Percentiles rank a stretch among this genome's conserved stretches.
These are phyloP conservation scores for Aspergillus amoenus DNA, from an alignment of 2,329 filamentous ascomycete species.

Conservation along the genomic window DNA sequence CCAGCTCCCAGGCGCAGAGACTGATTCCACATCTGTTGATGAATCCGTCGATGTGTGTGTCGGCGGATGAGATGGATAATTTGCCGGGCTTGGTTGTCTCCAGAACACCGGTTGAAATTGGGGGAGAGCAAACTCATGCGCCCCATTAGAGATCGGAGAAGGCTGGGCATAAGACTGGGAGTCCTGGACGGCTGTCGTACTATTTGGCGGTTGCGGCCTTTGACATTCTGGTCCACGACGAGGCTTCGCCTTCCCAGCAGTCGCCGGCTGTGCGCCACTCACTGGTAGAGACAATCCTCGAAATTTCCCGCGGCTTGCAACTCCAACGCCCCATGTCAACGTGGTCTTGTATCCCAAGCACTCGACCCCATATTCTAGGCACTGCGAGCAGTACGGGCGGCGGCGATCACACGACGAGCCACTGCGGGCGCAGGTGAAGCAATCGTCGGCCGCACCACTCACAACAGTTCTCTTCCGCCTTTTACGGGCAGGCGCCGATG, in stretches of 20 bases:
- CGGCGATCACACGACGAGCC: constrained; percentile 84
- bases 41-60: neutral
- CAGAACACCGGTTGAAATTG: neutral
- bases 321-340: constrained; percentile 93
- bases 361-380: constrained; percentile 84
- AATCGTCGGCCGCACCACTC: constrained; percentile 89
- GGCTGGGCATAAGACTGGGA: neutral
- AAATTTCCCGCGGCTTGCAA: constrained; percentile 92
- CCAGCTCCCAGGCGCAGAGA: neutral
- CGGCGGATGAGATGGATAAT: neutral
- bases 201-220: neutral
- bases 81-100: neutral
- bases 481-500: constrained; percentile 50
- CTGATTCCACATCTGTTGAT: neutral
- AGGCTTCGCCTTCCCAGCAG: constrained; percentile 22
- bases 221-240: neutral
- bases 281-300: constrained; percentile 77
- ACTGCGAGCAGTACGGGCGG: constrained; percentile 92
- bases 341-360: constrained; percentile 97
- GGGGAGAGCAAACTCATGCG: constrained; percentile 4
- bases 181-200: too few species aligned
- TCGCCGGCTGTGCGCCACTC: constrained; percentile 46
- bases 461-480: constrained; percentile 84
- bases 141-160: constrained; percentile 13
- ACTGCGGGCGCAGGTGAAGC: constrained; percentile 86